Evolutionary conservation across 2,329 filamentous ascomycete genomes (phyloP).

Genomic region (Grosmannia clavigera): DNA sequence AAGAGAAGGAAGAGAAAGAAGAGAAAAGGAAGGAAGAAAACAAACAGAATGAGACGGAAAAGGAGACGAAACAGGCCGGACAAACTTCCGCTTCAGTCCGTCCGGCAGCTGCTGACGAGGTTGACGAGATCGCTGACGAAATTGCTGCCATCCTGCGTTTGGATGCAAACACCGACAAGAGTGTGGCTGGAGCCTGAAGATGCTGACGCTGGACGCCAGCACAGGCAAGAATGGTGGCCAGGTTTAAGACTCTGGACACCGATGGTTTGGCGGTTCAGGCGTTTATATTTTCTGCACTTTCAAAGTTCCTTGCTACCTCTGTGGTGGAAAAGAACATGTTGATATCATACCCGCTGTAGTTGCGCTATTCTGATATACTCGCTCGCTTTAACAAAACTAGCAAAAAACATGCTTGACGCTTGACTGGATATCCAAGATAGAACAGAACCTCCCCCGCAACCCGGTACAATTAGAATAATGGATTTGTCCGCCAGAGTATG

Average conservation of each 20-base stretch:
- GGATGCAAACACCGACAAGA: not conserved
- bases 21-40: too few relatives aligned
- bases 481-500: not conserved
- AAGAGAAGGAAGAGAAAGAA: too few relatives aligned
- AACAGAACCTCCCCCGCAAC: not conserved
- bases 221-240: not conserved
- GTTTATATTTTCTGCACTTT: too few relatives aligned
- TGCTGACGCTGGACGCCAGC: not conserved
- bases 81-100: not conserved
- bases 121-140: constrained; percentile 9
- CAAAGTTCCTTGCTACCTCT: not conserved
- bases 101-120: constrained; percentile 7
- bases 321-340: not conserved
- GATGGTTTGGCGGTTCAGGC: too few relatives aligned
- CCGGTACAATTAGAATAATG: not conserved
- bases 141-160: constrained; percentile 9
- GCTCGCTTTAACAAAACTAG: not conserved
- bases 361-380: not conserved
- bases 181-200: not conserved
- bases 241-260: too few relatives aligned
- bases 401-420: not conserved
- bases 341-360: not conserved
- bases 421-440: not conserved
- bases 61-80: not conserved
- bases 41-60: not conserved